Evolutionary conservation across 2,329 filamentous ascomycete genomes (phyloP), one percentile per base, ranked within the genome.

Genomic region (Aspergillus sp.): DNA sequence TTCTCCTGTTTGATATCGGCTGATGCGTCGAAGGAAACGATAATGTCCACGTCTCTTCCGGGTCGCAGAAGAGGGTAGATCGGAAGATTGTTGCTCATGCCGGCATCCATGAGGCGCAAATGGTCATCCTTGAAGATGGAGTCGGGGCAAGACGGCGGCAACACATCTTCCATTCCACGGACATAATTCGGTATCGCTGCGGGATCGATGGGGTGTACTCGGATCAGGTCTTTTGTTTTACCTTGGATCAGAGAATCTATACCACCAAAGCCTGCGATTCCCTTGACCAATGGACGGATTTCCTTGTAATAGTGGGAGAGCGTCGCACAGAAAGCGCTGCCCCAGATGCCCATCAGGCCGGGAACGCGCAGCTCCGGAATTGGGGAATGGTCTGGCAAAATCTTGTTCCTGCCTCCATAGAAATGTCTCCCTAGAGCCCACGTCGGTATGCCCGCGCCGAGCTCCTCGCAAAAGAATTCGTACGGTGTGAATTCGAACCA

Each of bases 401-500:
- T 79, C 3, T 87, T 72, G 54, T 88, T 87, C 40, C 75, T 71
- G 16, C 94, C 94, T 36, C 82, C 79, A 32, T 88, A 76, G 70
- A 96, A 99, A 52, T 82, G 85, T 43, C 94, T 83, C 3, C 94
- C 94, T 53, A 97, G 77, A 6, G 91, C 89, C 91, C 93, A 99
- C 0, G 90, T 96, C 0, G 94, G 94, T 55, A 99, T 96, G 3
- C 94, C 93, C 2, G 93, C 91, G 20, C 82, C 82, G 47, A 96
- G 86, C 65, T 96, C 93, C 70, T 97, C 93, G 61, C 91, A 96
- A 71, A 94, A 96, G 67, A 96, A 87, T 68, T 97, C 93, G 65
- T 95, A 96, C 0, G 93, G 93, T 0, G 90, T 95, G 63, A 93
- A 88, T 65, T 99, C 94, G 61, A 94, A 96, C 93, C 94, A 97